phyloP scores from a whole-genome alignment of 176 grass and related monocot genomes.

The Rhynchospora tenuis region DNA sequence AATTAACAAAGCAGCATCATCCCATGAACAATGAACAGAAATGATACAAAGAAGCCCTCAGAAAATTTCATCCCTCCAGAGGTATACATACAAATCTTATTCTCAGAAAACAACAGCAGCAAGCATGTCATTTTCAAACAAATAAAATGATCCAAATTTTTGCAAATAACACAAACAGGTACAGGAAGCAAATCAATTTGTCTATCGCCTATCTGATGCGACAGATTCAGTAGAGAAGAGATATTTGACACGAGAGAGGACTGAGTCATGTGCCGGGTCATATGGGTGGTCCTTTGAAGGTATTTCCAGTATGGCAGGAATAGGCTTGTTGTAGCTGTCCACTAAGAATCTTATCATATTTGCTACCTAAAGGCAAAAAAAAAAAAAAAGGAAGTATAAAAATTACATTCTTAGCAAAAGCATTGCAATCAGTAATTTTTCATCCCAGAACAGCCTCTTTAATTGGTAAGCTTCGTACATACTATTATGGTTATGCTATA shows the following conservation, averaged over 20 bases:
- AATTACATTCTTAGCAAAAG: not conserved
- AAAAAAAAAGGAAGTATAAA: not conserved
- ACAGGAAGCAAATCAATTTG: not conserved
- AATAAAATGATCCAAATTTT: not conserved
- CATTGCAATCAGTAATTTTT: not conserved
- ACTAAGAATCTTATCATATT: conserved; percentile 85
- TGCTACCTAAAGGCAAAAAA: conserved; percentile 39
- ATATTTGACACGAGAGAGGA: conserved; percentile 72
- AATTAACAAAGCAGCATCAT: not conserved
- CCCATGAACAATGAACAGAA: not conserved
- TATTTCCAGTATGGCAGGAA: conserved; percentile 86
- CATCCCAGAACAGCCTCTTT: not conserved
- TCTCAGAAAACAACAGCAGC: not conserved
- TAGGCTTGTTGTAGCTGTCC: conserved; percentile 77
- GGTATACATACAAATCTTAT: conserved; percentile 16
- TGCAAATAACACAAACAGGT: conserved; percentile 6
- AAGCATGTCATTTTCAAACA: not conserved
- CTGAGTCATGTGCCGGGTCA: conserved; percentile 65
- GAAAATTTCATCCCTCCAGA: not conserved
- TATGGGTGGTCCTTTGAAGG: conserved; percentile 94
- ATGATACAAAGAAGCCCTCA: not conserved
- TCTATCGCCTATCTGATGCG: conserved; percentile 58
- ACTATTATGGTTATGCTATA: not conserved
- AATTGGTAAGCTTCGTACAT: not conserved
- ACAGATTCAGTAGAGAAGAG: conserved; percentile 79